Evolutionary conservation across 352 stramenopile genomes (phyloP).

Genomic region (Globisporangium recalcitrans): DNA sequence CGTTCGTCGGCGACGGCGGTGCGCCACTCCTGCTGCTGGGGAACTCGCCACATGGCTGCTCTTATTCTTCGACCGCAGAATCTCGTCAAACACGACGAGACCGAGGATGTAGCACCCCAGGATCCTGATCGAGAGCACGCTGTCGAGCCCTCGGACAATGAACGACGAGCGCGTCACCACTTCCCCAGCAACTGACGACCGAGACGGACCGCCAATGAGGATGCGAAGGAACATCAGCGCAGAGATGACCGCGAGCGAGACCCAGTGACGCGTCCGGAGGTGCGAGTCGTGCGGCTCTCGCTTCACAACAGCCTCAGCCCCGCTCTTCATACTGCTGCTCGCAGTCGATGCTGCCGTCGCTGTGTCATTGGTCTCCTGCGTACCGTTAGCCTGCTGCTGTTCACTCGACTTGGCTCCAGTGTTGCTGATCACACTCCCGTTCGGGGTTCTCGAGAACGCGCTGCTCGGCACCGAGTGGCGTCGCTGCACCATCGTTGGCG

Average conservation of each 20-base stretch:
- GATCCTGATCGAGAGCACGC: constrained; percentile 45
- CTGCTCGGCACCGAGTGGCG: constrained; percentile 17
- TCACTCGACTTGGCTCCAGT: neutral
- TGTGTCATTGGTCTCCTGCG: neutral
- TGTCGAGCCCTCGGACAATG: constrained; percentile 34
- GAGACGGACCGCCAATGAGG: constrained; percentile 12
- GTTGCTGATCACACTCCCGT: neutral
- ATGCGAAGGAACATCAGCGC: constrained; percentile 35
- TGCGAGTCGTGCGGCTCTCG: constrained; percentile 28
- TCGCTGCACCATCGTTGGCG: constrained; percentile 16
- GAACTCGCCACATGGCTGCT: neutral
- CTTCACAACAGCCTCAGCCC: neutral
- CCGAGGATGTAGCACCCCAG: constrained; percentile 42
- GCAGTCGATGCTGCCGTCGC: neutral
- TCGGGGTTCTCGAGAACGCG: constrained; percentile 2
- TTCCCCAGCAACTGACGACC: neutral
- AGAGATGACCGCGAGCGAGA: constrained; percentile 27
- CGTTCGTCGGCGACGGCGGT: constrained; percentile 2
- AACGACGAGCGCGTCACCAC: too few species aligned
- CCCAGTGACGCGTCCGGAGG: constrained; percentile 49
- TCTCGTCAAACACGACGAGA: constrained; percentile 54
- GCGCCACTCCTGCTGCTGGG: neutral
- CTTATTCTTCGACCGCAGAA: constrained; percentile 19
- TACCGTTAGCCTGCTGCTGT: neutral
- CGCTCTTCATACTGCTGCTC: neutral